phyloP scores from a whole-genome alignment of 192 early-diverging fungal genomes.

The Haplosporangium gracile region DNA sequence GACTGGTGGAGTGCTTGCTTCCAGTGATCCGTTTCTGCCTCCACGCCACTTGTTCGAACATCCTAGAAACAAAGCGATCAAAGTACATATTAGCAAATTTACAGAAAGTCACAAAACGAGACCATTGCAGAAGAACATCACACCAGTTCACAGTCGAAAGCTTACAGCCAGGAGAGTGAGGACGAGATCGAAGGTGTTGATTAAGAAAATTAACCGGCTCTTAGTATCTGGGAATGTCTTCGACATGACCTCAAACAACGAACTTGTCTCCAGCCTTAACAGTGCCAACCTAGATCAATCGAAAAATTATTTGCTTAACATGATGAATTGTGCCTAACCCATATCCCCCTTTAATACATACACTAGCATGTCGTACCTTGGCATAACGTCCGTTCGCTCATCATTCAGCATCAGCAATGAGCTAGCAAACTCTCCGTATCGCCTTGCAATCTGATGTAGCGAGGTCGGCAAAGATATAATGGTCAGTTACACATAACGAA shows the following conservation, averaged over 20 bases:
- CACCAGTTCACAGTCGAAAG: background rate
- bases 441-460: conserved; percentile 74
- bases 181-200: conserved; percentile 96
- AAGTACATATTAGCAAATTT: background rate
- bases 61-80: conserved; percentile 51
- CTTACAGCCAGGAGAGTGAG: conserved; percentile 82
- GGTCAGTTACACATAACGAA: conserved; percentile 3
- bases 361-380: conserved; percentile 68
- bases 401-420: conserved; percentile 93
- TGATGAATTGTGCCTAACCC: background rate
- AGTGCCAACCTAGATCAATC: conserved; percentile 61
- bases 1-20: conserved; percentile 70
- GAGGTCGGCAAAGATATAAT: background rate
- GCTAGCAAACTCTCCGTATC: conserved; percentile 94
- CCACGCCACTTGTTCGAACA: conserved; percentile 60
- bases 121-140: background rate
- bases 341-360: background rate
- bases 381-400: conserved; percentile 86
- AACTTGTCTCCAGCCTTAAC: conserved; percentile 80
- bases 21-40: conserved; percentile 70
- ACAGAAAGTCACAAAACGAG: background rate
- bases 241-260: conserved; percentile 80
- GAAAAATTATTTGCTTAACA: background rate
- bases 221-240: conserved; percentile 78
- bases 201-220: conserved; percentile 82